Conservation (phyloP, 2,329 filamentous ascomycete species). For the Microdochium trichocladiopsis region DNA sequence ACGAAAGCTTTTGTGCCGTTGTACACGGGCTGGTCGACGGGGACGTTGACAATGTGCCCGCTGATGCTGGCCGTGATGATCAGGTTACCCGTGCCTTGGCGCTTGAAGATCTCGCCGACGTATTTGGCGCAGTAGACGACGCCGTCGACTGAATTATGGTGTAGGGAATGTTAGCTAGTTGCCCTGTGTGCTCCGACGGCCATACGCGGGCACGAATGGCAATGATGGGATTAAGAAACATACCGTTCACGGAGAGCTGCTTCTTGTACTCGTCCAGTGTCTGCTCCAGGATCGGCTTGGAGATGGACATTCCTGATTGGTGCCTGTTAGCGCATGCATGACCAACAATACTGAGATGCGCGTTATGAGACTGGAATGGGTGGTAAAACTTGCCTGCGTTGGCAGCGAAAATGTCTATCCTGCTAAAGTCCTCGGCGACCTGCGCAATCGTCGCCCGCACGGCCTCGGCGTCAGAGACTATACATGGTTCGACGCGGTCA, state of each 20-base stretch:
- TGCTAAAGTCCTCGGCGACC: slow-evolving; percentile 30
- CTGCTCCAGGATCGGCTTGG: slow-evolving; percentile 47
- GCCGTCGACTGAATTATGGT: slow-evolving; percentile 34
- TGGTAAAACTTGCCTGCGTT: slow-evolving; percentile 26
- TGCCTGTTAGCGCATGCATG: too few species aligned
- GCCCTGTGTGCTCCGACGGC: too few species aligned
- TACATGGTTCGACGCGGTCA: too few species aligned
- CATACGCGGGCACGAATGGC: too few species aligned
- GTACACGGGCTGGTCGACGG: slow-evolving; percentile 47
- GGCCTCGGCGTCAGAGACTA: slow-evolving; percentile 31
- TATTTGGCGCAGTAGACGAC: slow-evolving; percentile 36
- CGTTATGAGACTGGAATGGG: too few species aligned
- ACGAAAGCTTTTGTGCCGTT: slow-evolving; percentile 50
- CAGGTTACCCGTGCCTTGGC: slow-evolving; percentile 37
- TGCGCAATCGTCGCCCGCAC: slow-evolving; percentile 24
- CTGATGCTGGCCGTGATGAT: slow-evolving; percentile 42
- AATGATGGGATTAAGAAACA: too few species aligned
- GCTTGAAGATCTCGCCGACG: slow-evolving; percentile 32
- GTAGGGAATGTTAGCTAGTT: too few species aligned
- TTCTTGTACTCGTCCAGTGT: slow-evolving; percentile 41
- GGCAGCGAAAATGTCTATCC: slow-evolving; percentile 33
- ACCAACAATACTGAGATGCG: too few species aligned
- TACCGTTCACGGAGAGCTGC: slow-evolving; percentile 47
- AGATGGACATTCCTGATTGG: slow-evolving; percentile 36
- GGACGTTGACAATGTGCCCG: slow-evolving; percentile 42